These are phyloP conservation scores for Suillus tomentosus DNA, from an alignment of 768 basidiomycete genomes.

Conservation along the genomic window DNA sequence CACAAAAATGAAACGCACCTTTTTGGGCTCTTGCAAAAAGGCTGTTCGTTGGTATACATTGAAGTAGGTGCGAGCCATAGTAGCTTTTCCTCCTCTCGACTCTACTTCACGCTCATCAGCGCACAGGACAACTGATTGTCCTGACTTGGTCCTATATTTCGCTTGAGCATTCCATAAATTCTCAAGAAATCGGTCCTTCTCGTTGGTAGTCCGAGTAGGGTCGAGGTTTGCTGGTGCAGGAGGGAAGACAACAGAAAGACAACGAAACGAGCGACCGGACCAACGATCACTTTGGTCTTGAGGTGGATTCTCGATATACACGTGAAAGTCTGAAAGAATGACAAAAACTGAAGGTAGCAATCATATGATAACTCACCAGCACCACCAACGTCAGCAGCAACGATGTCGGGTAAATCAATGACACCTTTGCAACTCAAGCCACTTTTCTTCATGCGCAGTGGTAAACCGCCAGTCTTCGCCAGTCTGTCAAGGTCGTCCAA, in stretches of 20 bases:
- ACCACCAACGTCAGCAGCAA: conserved; percentile 82
- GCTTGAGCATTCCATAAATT: conserved; percentile 91
- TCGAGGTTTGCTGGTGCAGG: conserved; percentile 68
- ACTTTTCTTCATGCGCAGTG: conserved; percentile 70
- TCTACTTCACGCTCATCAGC: conserved; percentile 80
- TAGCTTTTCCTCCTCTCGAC: conserved; percentile 57
- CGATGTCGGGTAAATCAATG: conserved; percentile 81
- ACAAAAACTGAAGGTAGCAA: background rate
- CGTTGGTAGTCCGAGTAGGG: conserved; percentile 58
- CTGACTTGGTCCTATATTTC: conserved; percentile 67
- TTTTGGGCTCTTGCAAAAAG: conserved; percentile 76
- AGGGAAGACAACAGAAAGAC: conserved; percentile 75
- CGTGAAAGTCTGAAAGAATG: conserved; percentile 67
- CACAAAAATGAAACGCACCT: conserved; percentile 48
- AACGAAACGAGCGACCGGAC: conserved; percentile 84
- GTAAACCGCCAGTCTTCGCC: conserved; percentile 61
- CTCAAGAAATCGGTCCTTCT: conserved; percentile 83
- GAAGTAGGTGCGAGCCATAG: conserved; percentile 80
- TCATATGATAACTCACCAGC: conserved; percentile 55
- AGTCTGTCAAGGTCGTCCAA: conserved; percentile 79
- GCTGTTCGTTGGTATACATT: conserved; percentile 85
- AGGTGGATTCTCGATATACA: conserved; percentile 84
- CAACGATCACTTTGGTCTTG: conserved; percentile 83
- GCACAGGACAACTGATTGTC: conserved; percentile 71
- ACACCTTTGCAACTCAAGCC: conserved; percentile 85